Evolutionary conservation across 2,329 filamentous ascomycete genomes (phyloP), one percentile per base, ranked within the genome.

Genomic region (Chaetomium strumarium): DNA sequence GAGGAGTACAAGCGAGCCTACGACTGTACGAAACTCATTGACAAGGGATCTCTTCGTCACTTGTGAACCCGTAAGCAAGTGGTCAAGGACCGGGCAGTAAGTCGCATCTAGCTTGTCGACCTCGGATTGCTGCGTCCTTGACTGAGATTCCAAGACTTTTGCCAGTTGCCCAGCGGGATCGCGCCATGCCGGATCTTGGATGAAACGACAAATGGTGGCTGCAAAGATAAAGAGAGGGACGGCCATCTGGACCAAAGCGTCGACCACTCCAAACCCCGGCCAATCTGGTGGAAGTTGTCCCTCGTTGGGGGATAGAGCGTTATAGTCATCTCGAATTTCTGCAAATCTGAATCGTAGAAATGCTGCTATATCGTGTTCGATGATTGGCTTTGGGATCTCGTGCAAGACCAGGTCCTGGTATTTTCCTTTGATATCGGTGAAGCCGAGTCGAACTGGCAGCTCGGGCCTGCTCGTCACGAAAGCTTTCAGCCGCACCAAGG

Each of bases 381-480:
- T 62, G 1, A 65, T 46, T 0, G 46, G 19, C 13, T 56, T 5
- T 36, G 46, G 16, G 9, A 49, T 36, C 12, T 42, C 11, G 17
- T 49, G 46, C 17, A 49, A 29, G 17, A 24, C 46, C 38, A 49
- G 11, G 17, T 42, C 38, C 12, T 0, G 62, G 52, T 17, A 73
- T 64, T 8, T 71, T 52, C 48, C 48, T 14, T 38, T 13, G 5
- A 70, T 59, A 1, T 58, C 10, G 0, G 49, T 49, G 36, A 77
- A 75, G 0, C 68, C 66, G 12, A 70, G 58, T 0, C 68, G 66
- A 19, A 74, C 64, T 0, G 66, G 64, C 1, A 71, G 49, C 19
- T 75, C 68, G 0, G 72, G 73, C 11, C 73, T 63, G 40, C 72
- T 75, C 0, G 72, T 75, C 0, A 76, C 16, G 29, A 76, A 72